Evolutionary conservation across 176 grass and related monocot genomes (phyloP), one percentile per base, ranked within the genome.

Genomic region (Puya raimondii): DNA sequence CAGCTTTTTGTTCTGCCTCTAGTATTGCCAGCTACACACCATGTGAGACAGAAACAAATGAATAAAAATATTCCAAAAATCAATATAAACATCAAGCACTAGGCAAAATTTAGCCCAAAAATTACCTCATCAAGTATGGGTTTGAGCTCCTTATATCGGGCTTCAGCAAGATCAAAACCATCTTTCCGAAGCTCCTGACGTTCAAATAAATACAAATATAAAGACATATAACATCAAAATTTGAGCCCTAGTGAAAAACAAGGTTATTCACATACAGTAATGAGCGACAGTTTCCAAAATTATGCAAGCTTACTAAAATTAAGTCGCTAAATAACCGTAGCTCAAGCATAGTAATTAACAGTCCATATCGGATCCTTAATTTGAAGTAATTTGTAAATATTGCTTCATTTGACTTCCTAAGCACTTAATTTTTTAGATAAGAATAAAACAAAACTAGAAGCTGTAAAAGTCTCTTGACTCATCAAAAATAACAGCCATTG

Each of bases 101-200:
- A 13, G 33, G 33, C 10, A 51, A 67, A 65, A 13, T 1, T 23
- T 11, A 12, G 10, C 7, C 23, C 48, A 23, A 20, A 10, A 65
- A 47, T 73, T 72, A 97, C 93, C 93, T 97, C 93, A 23, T 97
- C 89, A 1, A 97, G 93, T 90, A 97, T 81, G 48, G 93, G 89
- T 74, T 97, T 92, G 13, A 97, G 86, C 63, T 97, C 93, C 82
- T 77, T 97, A 74, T 83, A 97, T 51, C 93, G 82, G 82, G 82
- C 71, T 53, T 87, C 88, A 0, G 93, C 93, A 23, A 97, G 89
- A 81, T 97, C 89, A 67, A 97, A 97, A 3, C 93, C 93, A 82
- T 97, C 93, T 81, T 97, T 97, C 11, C 89, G 84, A 17, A 97
- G 81, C 73, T 97, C 93, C 93, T 97, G 84, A 67, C 12, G 68